Evolutionary conservation across 2,329 filamentous ascomycete genomes (phyloP).

Genomic region (Colletotrichum eremochloae): DNA sequence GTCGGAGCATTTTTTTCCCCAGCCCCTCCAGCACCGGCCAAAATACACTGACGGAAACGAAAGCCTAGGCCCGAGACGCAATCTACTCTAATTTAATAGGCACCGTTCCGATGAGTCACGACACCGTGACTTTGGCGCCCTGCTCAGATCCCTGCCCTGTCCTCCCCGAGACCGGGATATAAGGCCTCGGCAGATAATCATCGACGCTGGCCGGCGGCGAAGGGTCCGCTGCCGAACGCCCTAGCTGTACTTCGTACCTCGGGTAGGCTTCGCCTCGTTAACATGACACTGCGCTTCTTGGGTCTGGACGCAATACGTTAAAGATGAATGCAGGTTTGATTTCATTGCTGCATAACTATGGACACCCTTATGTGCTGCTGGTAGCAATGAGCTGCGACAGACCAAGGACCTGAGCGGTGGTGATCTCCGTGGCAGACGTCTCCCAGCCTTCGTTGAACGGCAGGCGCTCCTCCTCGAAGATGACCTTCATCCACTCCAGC

Average conservation of each 20-base stretch:
- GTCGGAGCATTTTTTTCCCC: neutral
- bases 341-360: neutral
- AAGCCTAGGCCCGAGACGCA: neutral
- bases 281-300: neutral
- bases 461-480: conserved; percentile 38
- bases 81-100: neutral
- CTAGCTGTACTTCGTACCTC: neutral
- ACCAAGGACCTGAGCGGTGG: conserved; percentile 28
- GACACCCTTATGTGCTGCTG: conserved; percentile 12
- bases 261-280: neutral
- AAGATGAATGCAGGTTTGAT: neutral
- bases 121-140: neutral
- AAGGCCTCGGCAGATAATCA: neutral
- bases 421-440: conserved; percentile 17
- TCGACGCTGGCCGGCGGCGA: neutral
- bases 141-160: neutral
- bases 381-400: conserved; percentile 33
- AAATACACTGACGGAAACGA: neutral
- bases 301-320: no score
- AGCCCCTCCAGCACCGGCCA: neutral
- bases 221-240: neutral
- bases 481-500: conserved; percentile 31
- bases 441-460: conserved; percentile 36
- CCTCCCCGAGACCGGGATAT: neutral
- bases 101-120: conserved; percentile 4